Percentiles rank a stretch among this genome's conserved stretches.
phyloP scores from a whole-genome alignment of 2,329 filamentous ascomycete genomes.

The Alternaria burnsii region DNA sequence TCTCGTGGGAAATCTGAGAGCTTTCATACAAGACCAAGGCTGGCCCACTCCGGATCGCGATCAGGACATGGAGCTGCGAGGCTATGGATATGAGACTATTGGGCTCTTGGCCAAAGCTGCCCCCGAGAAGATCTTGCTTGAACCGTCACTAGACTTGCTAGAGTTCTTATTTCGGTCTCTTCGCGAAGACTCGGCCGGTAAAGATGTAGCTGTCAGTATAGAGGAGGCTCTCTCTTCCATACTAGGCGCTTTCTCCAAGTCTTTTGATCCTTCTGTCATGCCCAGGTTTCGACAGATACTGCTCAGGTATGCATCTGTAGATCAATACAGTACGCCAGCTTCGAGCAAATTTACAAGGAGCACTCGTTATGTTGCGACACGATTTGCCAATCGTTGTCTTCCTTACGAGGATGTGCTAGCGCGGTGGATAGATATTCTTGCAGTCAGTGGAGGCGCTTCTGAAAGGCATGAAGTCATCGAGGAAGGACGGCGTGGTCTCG shows the following conservation, averaged over 20 bases:
- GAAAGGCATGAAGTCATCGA: constrained; percentile 86
- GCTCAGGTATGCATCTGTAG: constrained; percentile 41
- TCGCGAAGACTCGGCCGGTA: constrained; percentile 77
- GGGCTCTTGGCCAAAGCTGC: constrained; percentile 77
- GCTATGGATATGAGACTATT: constrained; percentile 88
- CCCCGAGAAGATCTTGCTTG: constrained; percentile 64
- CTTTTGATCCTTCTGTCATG: constrained; percentile 53
- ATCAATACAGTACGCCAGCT: constrained; percentile 25
- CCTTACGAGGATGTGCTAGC: constrained; percentile 80
- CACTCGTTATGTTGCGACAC: constrained; percentile 81
- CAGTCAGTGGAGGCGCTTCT: constrained; percentile 70
- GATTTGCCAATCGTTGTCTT: constrained; percentile 89
- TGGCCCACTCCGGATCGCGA: constrained; percentile 74
- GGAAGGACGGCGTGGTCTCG: constrained; percentile 87
- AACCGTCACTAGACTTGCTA: constrained; percentile 63
- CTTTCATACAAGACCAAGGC: constrained; percentile 80
- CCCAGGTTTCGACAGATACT: constrained; percentile 48
- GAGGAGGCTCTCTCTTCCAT: constrained; percentile 87
- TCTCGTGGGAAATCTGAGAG: constrained; percentile 72
- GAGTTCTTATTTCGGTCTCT: constrained; percentile 87
- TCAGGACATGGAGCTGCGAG: constrained; percentile 71
- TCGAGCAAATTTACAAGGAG: constrained; percentile 61
- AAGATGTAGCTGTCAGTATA: constrained; percentile 82
- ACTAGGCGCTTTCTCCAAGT: constrained; percentile 65
- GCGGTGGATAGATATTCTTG: constrained; percentile 88